Conservation (phyloP, 257 asterid genomes). For the Marsdenia floribunda region DNA sequence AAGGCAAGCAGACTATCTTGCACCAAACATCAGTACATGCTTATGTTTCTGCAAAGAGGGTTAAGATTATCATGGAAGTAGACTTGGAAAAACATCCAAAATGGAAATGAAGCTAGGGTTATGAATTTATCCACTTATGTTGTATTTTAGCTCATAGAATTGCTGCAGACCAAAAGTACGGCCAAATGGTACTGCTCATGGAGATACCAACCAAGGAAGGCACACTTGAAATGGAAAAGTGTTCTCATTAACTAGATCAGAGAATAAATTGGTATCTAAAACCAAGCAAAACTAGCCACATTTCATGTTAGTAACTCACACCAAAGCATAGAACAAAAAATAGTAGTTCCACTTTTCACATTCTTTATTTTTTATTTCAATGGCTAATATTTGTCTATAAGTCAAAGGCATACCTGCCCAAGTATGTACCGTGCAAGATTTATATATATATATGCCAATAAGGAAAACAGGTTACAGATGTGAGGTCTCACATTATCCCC, state of each 20-base stretch:
- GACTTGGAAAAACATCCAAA: not conserved
- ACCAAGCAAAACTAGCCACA: not conserved
- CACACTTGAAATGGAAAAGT: not conserved
- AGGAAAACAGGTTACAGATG: not conserved
- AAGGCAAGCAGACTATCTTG: not conserved
- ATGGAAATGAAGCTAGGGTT: too few species aligned
- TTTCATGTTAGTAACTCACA: not conserved
- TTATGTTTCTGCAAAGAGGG: not conserved
- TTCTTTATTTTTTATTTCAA: not conserved
- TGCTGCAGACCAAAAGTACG: not conserved
- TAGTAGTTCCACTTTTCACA: not conserved
- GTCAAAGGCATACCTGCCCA: not conserved
- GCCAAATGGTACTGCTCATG: not conserved
- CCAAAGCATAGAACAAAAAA: not conserved
- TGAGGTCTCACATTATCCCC: not conserved
- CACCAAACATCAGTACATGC: not conserved
- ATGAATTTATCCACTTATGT: not conserved
- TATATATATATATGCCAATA: not conserved
- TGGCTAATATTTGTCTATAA: not conserved
- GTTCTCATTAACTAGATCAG: not conserved
- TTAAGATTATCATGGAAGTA: constrained; percentile 1
- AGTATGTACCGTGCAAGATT: not conserved
- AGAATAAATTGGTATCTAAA: not conserved
- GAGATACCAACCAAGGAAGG: not conserved
- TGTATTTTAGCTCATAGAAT: not conserved